These are phyloP conservation scores for Trichoderma sp. DNA, from an alignment of 2,329 filamentous ascomycete genomes.

Conservation along the genomic window DNA sequence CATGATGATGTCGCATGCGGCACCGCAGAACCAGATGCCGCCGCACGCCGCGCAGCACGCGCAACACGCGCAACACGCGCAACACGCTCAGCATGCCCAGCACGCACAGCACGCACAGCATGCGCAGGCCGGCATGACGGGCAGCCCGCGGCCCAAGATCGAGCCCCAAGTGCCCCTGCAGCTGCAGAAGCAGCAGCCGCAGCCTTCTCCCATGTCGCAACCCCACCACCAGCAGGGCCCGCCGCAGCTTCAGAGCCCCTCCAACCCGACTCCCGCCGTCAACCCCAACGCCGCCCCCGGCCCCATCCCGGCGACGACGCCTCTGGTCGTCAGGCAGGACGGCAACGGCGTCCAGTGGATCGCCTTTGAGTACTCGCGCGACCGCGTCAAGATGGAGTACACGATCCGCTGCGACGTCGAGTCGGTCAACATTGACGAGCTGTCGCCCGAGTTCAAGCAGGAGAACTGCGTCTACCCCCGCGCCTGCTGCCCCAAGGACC, in stretches of 20 bases:
- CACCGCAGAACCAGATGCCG: conserved; percentile 59
- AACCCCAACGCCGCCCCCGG: conserved; percentile 93
- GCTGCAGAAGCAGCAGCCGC: conserved; percentile 56
- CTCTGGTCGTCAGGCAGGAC: conserved; percentile 89
- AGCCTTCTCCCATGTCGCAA: conserved; percentile 48
- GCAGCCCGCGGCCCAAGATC: conserved; percentile 65
- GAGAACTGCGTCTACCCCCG: conserved; percentile 98
- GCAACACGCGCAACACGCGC: too few species aligned
- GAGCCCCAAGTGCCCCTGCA: conserved; percentile 64
- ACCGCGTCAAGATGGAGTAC: conserved; percentile 99
- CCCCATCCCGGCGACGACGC: conserved; percentile 94
- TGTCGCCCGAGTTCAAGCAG: conserved; percentile 88
- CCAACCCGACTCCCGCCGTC: conserved; percentile 53
- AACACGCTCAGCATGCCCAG: conserved; percentile 51
- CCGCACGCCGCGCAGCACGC: conserved; percentile 60
- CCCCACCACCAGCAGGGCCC: conserved; percentile 44
- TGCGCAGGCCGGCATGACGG: conserved; percentile 57
- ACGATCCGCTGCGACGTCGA: conserved; percentile 98
- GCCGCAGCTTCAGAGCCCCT: conserved; percentile 45
- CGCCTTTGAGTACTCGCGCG: conserved; percentile 94
- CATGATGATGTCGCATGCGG: conserved; percentile 67
- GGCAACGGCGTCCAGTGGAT: conserved; percentile 99
- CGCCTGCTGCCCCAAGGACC: conserved; percentile 91
- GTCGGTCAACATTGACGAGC: conserved; percentile 86
- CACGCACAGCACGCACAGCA: conserved; percentile 44